Conservation (phyloP, 108 stramenopile genomes). For the Skeletonema marinoi region DNA sequence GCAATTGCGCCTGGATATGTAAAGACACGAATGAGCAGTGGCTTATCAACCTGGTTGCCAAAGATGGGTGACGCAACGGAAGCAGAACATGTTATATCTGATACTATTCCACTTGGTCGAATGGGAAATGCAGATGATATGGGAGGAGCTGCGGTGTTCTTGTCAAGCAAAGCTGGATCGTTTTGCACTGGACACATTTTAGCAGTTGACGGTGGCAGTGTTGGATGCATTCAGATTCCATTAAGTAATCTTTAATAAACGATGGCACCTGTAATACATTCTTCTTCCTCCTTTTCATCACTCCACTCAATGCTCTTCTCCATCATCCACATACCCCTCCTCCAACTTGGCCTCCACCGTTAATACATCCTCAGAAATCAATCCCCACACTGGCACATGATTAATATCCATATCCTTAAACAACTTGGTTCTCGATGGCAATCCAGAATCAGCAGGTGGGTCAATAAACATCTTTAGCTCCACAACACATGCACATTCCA, state of each 20-base stretch:
- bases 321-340: constrained; percentile 87
- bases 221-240: constrained; percentile 79
- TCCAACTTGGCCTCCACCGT: constrained; percentile 75
- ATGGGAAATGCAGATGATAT: constrained; percentile 91
- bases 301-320: constrained; percentile 78
- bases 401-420: constrained; percentile 59
- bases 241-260: constrained; percentile 60
- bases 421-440: constrained; percentile 77
- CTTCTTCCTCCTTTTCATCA: background rate
- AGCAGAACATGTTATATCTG: constrained; percentile 49
- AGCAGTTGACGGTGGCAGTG: constrained; percentile 91
- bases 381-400: constrained; percentile 88
- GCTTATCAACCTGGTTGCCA: constrained; percentile 63
- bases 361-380: constrained; percentile 87
- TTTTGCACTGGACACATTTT: constrained; percentile 90
- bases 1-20: constrained; percentile 92
- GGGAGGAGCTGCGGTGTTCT: constrained; percentile 88
- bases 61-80: background rate
- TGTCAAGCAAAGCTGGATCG: constrained; percentile 77
- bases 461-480: constrained; percentile 91
- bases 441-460: constrained; percentile 67
- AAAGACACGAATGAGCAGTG: constrained; percentile 82
- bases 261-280: too few species aligned
- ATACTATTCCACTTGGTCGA: constrained; percentile 74
- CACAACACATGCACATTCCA: constrained; percentile 91